Base-by-base conservation (phyloP, 1,284 basidiomycete genomes). In the Malassezia furfur region DNA sequence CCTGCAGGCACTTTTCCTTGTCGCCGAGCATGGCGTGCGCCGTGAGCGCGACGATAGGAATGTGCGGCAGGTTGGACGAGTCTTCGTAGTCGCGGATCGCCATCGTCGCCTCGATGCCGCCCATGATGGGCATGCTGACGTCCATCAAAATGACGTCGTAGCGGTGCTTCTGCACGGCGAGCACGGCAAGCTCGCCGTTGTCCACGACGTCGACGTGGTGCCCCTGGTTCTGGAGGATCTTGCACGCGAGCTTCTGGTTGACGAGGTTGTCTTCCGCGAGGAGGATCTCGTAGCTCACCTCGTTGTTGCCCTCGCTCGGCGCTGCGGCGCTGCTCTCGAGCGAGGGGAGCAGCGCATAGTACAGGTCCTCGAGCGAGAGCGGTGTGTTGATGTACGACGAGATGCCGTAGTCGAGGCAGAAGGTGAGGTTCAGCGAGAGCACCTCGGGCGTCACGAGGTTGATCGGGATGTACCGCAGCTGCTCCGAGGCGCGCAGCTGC, bases 181-280 rank as follows among this genome's bases (percentile, higher is more conserved):
- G 86, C 14, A 93, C 84, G 0, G 90, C 90, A 57, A 91, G 79
- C 67, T 86, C 86, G 9, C 94, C 94, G 70, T 98, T 98, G 80
- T 96, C 91, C 15, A 93, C 94, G 56, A 98, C 91, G 78, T 96
- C 90, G 32, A 96, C 90, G 39, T 84, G 83, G 76, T 98, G 94
- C 0, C 93, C 93, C 51, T 91, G 91, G 73, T 91, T 93, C 78
- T 96, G 91, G 34, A 99, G 79, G 63, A 98, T 89, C 80, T 96
- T 96, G 65, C 94, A 87, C 0, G 94, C 94, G 6, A 98, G 78
- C 75, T 91, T 89, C 79, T 98, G 93, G 78, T 98, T 98, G 60
- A 98, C 93, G 63, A 93, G 79, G 70, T 98, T 98, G 76, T 98
- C 94, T 75, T 99, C 93, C 0, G 93, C 93, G 7, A 98, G 82